These are phyloP conservation scores for Rhynchosporium agropyri DNA, from an alignment of 2,329 filamentous ascomycete genomes.

Conservation along the genomic window DNA sequence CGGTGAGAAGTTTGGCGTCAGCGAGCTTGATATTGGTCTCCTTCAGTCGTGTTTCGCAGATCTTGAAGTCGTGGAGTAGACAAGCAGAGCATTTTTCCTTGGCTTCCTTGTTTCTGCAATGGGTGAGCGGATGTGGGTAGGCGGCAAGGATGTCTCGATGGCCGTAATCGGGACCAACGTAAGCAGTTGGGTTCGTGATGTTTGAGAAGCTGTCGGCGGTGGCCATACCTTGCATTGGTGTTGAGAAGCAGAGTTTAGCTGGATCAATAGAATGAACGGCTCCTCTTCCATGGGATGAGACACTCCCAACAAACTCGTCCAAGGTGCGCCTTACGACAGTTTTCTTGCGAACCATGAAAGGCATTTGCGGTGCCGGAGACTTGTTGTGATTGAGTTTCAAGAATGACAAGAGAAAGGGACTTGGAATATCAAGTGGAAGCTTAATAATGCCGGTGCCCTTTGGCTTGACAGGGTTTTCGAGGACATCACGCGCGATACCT, in stretches of 20 bases:
- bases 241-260: too few relatives aligned
- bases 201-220: neutral
- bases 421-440: neutral
- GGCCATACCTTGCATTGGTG: too few relatives aligned
- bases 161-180: neutral
- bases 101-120: neutral
- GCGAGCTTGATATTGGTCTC: neutral
- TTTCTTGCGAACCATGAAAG: neutral
- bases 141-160: conserved; percentile 3
- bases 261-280: neutral
- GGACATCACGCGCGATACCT: neutral
- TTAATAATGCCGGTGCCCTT: neutral
- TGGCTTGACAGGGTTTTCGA: neutral
- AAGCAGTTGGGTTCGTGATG: neutral
- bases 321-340: neutral
- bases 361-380: neutral
- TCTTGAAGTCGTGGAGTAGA: conserved; percentile 3
- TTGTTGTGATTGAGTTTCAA: neutral
- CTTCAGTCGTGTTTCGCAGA: conserved; percentile 5
- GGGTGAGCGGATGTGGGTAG: neutral
- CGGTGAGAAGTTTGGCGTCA: neutral
- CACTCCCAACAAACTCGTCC: neutral
- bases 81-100: neutral
- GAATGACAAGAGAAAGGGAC: neutral
- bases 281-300: too few relatives aligned